A percentile compares a stretch with the other conserved stretches of the same genome.
Conservation (phyloP, 2,329 filamentous ascomycete species). For the Aspergillus sp. region DNA sequence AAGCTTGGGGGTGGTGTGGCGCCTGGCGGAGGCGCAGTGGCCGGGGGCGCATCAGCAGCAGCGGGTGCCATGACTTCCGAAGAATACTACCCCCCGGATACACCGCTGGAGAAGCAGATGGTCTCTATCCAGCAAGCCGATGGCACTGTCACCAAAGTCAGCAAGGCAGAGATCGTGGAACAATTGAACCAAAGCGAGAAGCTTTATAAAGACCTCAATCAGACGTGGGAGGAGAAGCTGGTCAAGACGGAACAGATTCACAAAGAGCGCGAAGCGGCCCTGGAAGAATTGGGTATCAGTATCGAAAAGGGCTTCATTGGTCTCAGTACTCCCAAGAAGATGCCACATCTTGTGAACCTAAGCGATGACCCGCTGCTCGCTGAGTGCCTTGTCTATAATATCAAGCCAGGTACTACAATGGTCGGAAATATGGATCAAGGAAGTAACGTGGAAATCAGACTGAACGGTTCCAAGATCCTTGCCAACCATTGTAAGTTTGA, state of each 20-base stretch:
- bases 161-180: slow-evolving; percentile 96
- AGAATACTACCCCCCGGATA: slow-evolving; percentile 87
- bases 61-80: slow-evolving; percentile 56
- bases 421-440: slow-evolving; percentile 92
- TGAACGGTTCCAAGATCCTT: slow-evolving; percentile 91
- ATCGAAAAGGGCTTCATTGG: slow-evolving; percentile 98
- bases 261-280: slow-evolving; percentile 89
- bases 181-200: slow-evolving; percentile 96
- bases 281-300: slow-evolving; percentile 96
- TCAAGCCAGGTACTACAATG: slow-evolving; percentile 90
- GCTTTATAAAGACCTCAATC: slow-evolving; percentile 89
- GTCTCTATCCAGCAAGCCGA: slow-evolving; percentile 88
- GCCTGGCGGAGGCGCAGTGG: slow-evolving; percentile 37
- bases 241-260: slow-evolving; percentile 95
- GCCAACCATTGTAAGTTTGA: slow-evolving; percentile 93
- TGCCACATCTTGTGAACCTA: slow-evolving; percentile 97
- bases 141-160: slow-evolving; percentile 88
- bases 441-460: slow-evolving; percentile 78
- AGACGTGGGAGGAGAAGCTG: slow-evolving; percentile 98
- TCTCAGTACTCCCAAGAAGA: slow-evolving; percentile 94
- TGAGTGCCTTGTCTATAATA: slow-evolving; percentile 95
- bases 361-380: slow-evolving; percentile 92
- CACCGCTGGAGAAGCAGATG: slow-evolving; percentile 90
- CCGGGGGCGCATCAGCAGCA: slow-evolving; percentile 41
- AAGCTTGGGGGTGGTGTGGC: slow-evolving; percentile 67